These are phyloP conservation scores for Epipyxis sp. DNA, from an alignment of 108 stramenopile species.

Conservation along the genomic window DNA sequence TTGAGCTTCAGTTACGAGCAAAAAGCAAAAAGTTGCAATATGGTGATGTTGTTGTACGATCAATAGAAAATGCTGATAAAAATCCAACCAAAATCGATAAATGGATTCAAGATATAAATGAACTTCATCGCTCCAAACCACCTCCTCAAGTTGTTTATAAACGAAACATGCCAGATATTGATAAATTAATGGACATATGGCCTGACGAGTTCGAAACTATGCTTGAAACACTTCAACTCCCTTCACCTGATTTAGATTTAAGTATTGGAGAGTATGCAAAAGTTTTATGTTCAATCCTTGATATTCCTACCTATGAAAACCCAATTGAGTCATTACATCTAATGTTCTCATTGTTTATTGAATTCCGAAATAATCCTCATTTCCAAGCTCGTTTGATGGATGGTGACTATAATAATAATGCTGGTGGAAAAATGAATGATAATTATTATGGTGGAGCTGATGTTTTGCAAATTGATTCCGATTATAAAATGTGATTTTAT, in stretches of 20 bases:
- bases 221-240: constrained; percentile 42
- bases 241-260: constrained; percentile 62
- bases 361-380: constrained; percentile 54
- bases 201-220: constrained; percentile 63
- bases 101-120: constrained; percentile 69
- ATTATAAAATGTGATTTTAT: constrained; percentile 17
- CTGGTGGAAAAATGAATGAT: background rate
- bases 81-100: constrained; percentile 63
- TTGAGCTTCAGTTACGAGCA: constrained; percentile 71
- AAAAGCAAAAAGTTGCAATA: constrained; percentile 56
- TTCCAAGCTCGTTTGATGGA: constrained; percentile 35
- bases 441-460: constrained; percentile 17
- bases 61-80: constrained; percentile 65
- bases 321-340: constrained; percentile 61
- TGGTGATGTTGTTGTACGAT: constrained; percentile 47
- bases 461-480: constrained; percentile 17
- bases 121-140: constrained; percentile 64
- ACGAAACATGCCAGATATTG: constrained; percentile 67
- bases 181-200: constrained; percentile 71
- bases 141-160: constrained; percentile 61
- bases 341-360: constrained; percentile 58
- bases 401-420: background rate
- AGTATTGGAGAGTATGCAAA: constrained; percentile 68
- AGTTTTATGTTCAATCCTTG: constrained; percentile 67
- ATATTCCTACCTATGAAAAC: constrained; percentile 68